Percentiles rank a stretch among this genome's conserved stretches.
Conservation (phyloP, 2,329 filamentous ascomycete genomes). For the Botrytis pseudocinerea region DNA sequence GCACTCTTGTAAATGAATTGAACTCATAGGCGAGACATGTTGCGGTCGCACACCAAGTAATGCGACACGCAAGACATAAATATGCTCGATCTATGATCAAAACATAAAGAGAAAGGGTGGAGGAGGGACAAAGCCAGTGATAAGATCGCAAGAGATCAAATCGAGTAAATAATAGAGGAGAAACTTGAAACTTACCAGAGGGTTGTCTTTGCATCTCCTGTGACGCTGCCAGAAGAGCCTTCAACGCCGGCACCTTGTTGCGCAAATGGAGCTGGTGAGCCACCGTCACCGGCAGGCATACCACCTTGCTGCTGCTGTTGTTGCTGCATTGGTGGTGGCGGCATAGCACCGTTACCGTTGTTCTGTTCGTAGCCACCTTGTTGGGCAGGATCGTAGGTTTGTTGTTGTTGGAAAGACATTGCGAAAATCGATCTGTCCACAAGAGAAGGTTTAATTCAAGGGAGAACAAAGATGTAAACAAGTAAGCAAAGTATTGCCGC, state of each 20-base stretch:
- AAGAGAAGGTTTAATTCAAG: neutral
- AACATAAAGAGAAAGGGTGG: slow-evolving; percentile 37
- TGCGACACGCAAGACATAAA: slow-evolving; percentile 50
- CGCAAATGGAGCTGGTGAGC: slow-evolving; percentile 53
- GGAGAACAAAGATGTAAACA: slow-evolving; percentile 1
- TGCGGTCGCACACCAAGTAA: slow-evolving; percentile 19
- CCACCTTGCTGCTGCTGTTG: slow-evolving; percentile 34
- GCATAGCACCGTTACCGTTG: slow-evolving; percentile 43
- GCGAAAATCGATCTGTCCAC: neutral
- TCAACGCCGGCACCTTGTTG: slow-evolving; percentile 43
- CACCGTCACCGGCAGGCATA: slow-evolving; percentile 57
- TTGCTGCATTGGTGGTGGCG: slow-evolving; percentile 50
- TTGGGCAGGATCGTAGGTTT: slow-evolving; percentile 58
- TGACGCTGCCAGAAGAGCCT: slow-evolving; percentile 41
- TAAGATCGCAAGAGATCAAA: neutral
- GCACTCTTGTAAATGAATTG: slow-evolving; percentile 1
- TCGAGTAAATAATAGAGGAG: neutral
- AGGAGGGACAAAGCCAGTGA: slow-evolving; percentile 33
- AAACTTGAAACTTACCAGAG: slow-evolving; percentile 49
- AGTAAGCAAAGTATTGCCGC: slow-evolving; percentile 5
- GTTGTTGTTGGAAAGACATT: slow-evolving; percentile 16
- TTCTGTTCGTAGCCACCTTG: slow-evolving; percentile 54
- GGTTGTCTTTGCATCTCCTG: slow-evolving; percentile 56
- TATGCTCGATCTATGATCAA: slow-evolving; percentile 2
- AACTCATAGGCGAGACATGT: neutral